Evolutionary conservation across 2,329 filamentous ascomycete species (phyloP).

Genomic region (Xylaria digitata): DNA sequence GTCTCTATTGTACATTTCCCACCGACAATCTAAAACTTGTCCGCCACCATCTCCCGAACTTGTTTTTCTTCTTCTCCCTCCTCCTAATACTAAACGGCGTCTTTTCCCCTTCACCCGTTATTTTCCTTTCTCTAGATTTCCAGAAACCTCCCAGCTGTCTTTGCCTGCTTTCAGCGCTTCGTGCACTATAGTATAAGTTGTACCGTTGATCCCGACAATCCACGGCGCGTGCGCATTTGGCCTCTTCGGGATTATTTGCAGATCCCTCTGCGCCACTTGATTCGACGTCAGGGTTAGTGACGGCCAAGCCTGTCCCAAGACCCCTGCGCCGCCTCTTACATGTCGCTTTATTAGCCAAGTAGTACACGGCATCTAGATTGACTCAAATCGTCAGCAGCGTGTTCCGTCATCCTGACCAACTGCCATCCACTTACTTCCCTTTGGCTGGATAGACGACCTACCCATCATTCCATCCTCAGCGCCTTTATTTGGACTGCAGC

Average conservation of each 20-base stretch:
- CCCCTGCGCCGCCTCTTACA: conserved; percentile 43
- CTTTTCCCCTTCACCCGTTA: conserved; percentile 17
- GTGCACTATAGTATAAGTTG: conserved; percentile 13
- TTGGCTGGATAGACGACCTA: conserved; percentile 12
- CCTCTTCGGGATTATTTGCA: conserved; percentile 30
- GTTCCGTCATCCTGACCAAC: conserved; percentile 22
- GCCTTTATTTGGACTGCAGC: conserved; percentile 32
- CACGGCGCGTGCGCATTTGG: conserved; percentile 24
- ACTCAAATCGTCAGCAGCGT: conserved; percentile 24
- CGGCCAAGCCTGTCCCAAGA: conserved; percentile 45
- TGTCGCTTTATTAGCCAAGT: conserved; percentile 37
- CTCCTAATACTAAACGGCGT: conserved; percentile 16
- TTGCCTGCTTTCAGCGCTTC: conserved; percentile 5
- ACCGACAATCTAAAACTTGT: conserved; percentile 26
- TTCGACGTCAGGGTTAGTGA: conserved; percentile 45
- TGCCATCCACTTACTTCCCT: not conserved
- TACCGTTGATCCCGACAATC: conserved; percentile 18
- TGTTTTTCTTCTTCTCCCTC: not conserved
- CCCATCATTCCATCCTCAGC: conserved; percentile 28
- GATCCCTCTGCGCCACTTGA: conserved; percentile 40
- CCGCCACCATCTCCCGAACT: conserved; percentile 33
- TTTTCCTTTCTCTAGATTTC: conserved; percentile 4
- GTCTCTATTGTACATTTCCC: conserved; percentile 25
- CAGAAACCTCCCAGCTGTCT: not conserved
- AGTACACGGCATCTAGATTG: conserved; percentile 23